Conservation (phyloP, 2,329 filamentous ascomycete genomes). For the Penicillium palitans region DNA sequence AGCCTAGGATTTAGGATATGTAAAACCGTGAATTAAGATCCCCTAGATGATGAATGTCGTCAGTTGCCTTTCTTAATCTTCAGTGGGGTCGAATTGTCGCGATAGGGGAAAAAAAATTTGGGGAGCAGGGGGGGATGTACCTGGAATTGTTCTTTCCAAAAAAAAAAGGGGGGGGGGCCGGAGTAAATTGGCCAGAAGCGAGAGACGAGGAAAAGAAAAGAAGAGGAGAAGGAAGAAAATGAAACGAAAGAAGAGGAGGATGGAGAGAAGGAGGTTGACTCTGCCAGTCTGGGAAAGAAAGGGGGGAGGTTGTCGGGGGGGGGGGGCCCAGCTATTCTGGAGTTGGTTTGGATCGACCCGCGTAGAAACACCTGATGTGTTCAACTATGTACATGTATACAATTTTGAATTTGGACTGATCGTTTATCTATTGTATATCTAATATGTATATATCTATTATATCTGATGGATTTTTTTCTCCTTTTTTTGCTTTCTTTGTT, state of each 20-base stretch:
- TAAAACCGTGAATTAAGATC: conserved; percentile 27
- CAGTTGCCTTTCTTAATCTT: conserved; percentile 6
- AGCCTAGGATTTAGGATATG: conserved; percentile 24
- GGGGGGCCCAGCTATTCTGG: conserved; percentile 25
- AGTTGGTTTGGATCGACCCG: conserved; percentile 26
- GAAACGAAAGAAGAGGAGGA: conserved; percentile 27
- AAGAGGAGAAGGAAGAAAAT: conserved; percentile 20
- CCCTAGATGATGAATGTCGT: conserved; percentile 30
- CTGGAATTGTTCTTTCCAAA: conserved; percentile 9
- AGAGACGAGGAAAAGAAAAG: conserved; percentile 24
- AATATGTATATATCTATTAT: neutral
- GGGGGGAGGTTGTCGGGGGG: conserved; percentile 28
- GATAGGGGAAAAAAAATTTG: conserved; percentile 14
- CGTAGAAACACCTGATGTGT: conserved; percentile 11
- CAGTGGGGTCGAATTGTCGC: conserved; percentile 15
- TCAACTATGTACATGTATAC: neutral
- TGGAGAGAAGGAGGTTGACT: conserved; percentile 25
- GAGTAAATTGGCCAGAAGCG: conserved; percentile 18
- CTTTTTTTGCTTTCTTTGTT: neutral
- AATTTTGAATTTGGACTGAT: neutral
- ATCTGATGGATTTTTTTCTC: neutral
- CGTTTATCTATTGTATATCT: too few relatives aligned
- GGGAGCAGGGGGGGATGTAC: conserved; percentile 17
- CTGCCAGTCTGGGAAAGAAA: conserved; percentile 33
- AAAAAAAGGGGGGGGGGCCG: conserved; percentile 18